A percentile compares a stretch with the other conserved stretches of the same genome.
phyloP scores from a whole-genome alignment of 164 flowering plant genomes.

The Saururus chinensis region DNA sequence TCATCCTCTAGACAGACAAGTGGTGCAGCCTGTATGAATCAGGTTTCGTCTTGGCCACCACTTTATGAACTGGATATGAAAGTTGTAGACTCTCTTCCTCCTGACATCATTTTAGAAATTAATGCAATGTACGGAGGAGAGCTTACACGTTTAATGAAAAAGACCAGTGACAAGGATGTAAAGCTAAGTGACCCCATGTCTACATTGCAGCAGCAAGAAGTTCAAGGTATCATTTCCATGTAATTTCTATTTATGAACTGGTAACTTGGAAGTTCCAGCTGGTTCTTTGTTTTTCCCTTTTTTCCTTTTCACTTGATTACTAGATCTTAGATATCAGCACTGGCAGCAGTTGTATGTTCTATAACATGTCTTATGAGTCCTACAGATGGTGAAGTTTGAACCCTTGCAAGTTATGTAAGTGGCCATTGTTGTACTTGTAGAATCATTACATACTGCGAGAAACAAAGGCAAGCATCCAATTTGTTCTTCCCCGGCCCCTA shows the following conservation, averaged over 20 bases:
- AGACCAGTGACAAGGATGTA: constrained; percentile 18
- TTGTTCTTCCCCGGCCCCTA: constrained; percentile 4
- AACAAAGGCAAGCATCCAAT: constrained; percentile 14
- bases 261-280: neutral
- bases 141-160: constrained; percentile 30
- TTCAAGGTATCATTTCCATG: constrained; percentile 20
- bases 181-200: constrained; percentile 2
- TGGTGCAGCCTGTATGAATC: constrained; percentile 18
- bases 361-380: neutral
- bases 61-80: constrained; percentile 59
- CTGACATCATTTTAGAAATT: constrained; percentile 65
- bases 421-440: constrained; percentile 1
- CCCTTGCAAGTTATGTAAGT: neutral
- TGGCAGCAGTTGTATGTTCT: neutral
- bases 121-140: constrained; percentile 66
- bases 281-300: neutral
- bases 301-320: neutral
- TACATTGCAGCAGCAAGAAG: constrained; percentile 4
- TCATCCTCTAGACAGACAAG: constrained; percentile 13
- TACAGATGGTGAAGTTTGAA: neutral
- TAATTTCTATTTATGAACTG: neutral
- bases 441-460: constrained; percentile 5
- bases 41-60: constrained; percentile 38
- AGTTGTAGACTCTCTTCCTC: constrained; percentile 68
- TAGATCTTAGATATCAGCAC: too few species aligned